Evolutionary conservation across 2,329 filamentous ascomycete species (phyloP).

Genomic region (Penicillium sp.): DNA sequence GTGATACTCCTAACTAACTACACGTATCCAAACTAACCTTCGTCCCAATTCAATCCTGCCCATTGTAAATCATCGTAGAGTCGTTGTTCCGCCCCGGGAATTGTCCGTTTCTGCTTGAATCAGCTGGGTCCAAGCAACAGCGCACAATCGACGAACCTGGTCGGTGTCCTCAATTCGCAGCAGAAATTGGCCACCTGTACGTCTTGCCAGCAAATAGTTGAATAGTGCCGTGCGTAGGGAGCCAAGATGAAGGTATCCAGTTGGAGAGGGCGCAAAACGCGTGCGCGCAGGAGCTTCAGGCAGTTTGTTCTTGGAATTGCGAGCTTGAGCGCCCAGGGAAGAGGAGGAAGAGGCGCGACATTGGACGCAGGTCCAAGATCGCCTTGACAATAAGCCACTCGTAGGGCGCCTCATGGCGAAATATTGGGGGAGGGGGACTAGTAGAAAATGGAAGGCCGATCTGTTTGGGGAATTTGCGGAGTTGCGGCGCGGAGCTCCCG

Average conservation of each 20-base stretch:
- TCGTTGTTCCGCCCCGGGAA: constrained; percentile 72
- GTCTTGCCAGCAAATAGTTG: constrained; percentile 85
- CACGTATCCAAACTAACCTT: constrained; percentile 54
- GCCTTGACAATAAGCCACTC: constrained; percentile 27
- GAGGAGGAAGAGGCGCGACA: constrained; percentile 36
- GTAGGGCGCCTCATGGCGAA: constrained; percentile 30
- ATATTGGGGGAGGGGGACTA: not conserved
- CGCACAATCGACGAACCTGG: constrained; percentile 55
- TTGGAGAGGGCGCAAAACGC: constrained; percentile 92
- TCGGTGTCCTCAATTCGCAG: constrained; percentile 94
- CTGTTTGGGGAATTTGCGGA: constrained; percentile 19
- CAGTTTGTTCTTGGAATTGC: constrained; percentile 36
- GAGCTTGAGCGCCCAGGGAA: constrained; percentile 23
- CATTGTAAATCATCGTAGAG: constrained; percentile 78
- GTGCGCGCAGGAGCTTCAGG: constrained; percentile 63
- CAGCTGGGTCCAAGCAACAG: constrained; percentile 22
- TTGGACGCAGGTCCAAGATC: constrained; percentile 37
- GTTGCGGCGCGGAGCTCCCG: constrained; percentile 22
- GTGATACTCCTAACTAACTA: constrained; percentile 4
- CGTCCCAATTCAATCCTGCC: constrained; percentile 90
- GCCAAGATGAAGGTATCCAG: constrained; percentile 87
- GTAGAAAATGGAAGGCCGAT: not conserved
- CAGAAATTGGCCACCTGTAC: constrained; percentile 84
- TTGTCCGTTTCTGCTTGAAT: constrained; percentile 66
- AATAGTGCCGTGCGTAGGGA: constrained; percentile 91